Evolutionary conservation across 257 asterid species (phyloP).

Genomic region (Salvia rosmarinus): DNA sequence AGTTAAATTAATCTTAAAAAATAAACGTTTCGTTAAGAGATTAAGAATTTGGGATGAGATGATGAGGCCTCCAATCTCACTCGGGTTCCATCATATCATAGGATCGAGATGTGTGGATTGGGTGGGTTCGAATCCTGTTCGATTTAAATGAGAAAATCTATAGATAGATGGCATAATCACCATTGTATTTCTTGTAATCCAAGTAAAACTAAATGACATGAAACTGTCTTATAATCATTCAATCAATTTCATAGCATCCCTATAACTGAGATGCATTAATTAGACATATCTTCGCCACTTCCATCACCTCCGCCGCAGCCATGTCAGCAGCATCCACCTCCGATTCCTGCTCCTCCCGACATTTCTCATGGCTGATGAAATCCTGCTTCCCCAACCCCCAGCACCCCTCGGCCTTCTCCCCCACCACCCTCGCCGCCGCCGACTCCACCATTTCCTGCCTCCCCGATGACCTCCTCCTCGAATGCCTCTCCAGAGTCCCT

Average conservation of each 20-base stretch:
- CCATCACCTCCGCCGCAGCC: neutral
- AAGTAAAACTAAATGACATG: no score
- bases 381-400: conserved; percentile 82
- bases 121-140: neutral
- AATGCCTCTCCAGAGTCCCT: conserved; percentile 71
- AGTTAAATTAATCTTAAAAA: no score
- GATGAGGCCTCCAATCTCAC: no score
- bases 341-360: conserved; percentile 73
- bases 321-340: conserved; percentile 35
- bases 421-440: conserved; percentile 27
- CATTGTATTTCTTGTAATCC: neutral
- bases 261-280: neutral
- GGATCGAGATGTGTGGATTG: neutral
- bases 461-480: conserved; percentile 83
- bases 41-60: no score
- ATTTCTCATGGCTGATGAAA: conserved; percentile 84
- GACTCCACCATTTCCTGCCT: conserved; percentile 62
- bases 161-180: neutral
- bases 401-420: conserved; percentile 45
- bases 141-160: neutral
- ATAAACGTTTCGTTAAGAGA: no score
- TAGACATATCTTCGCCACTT: neutral
- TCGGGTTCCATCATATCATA: neutral
- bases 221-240: no score
- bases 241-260: neutral